Evolutionary conservation across 2,329 filamentous ascomycete genomes (phyloP).

Genomic region (Penicillium sp.): DNA sequence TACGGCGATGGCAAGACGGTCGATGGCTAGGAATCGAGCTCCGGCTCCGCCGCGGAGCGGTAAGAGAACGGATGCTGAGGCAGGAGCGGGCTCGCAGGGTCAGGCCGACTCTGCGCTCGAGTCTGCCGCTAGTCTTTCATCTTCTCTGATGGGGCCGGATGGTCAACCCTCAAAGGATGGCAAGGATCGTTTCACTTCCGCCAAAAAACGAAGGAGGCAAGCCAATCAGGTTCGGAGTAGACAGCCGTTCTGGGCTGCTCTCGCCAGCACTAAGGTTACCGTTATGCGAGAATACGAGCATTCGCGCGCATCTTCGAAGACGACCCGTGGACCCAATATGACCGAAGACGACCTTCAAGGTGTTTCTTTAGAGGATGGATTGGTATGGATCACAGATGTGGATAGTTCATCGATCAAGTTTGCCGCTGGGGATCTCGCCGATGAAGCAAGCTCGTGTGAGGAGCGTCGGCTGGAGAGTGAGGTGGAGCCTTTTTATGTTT

Average conservation of each 20-base stretch:
- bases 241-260: constrained; percentile 88
- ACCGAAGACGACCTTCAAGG: constrained; percentile 42
- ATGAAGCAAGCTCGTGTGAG: constrained; percentile 32
- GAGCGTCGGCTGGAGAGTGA: constrained; percentile 25
- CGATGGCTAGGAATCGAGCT: constrained; percentile 44
- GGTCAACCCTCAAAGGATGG: constrained; percentile 48
- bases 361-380: constrained; percentile 38
- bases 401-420: constrained; percentile 45
- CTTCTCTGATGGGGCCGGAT: constrained; percentile 36
- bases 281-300: constrained; percentile 88
- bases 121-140: constrained; percentile 39
- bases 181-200: constrained; percentile 55
- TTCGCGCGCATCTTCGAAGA: constrained; percentile 50
- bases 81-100: constrained; percentile 40
- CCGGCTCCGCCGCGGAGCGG: constrained; percentile 37
- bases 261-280: constrained; percentile 93
- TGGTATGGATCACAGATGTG: constrained; percentile 45
- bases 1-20: constrained; percentile 44
- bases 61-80: constrained; percentile 44
- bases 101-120: constrained; percentile 42
- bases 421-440: constrained; percentile 41
- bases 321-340: constrained; percentile 35
- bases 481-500: constrained; percentile 58
- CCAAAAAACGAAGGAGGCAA: constrained; percentile 83
- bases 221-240: constrained; percentile 83